Conservation (phyloP, 139 green algal genomes). For the Chlorokybus atmophyticus region DNA sequence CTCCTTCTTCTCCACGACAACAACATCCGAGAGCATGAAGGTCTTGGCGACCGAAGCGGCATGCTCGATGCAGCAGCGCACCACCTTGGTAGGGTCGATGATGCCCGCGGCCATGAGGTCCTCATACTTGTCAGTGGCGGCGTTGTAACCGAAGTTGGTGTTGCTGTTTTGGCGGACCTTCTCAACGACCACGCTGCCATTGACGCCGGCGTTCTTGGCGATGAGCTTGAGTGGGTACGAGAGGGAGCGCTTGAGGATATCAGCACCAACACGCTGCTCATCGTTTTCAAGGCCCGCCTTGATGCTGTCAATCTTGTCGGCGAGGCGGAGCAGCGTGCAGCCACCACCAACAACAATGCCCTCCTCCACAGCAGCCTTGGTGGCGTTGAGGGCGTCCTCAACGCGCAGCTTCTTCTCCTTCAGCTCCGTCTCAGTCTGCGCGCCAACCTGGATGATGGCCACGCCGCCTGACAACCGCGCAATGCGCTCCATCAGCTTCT, state of each 20-base stretch:
- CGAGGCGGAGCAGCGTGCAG: constrained; percentile 90
- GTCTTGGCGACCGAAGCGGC: constrained; percentile 85
- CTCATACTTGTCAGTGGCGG: constrained; percentile 74
- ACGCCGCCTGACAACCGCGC: constrained; percentile 89
- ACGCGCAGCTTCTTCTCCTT: constrained; percentile 99
- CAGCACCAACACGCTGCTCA: constrained; percentile 89
- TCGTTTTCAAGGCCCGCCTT: constrained; percentile 70
- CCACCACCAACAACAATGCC: constrained; percentile 96
- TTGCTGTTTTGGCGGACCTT: constrained; percentile 39
- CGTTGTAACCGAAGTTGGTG: constrained; percentile 74
- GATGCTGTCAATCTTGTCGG: constrained; percentile 66
- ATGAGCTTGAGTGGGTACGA: constrained; percentile 74
- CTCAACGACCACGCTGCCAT: constrained; percentile 90
- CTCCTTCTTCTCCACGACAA: constrained; percentile 77
- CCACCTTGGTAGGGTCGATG: constrained; percentile 97
- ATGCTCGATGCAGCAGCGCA: constrained; percentile 92
- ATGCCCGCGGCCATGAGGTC: constrained; percentile 92
- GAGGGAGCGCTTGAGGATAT: constrained; percentile 90
- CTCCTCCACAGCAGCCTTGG: constrained; percentile 98
- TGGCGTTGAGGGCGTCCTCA: constrained; percentile 98
- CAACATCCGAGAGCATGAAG: constrained; percentile 90
- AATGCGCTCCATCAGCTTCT: constrained; percentile 99
- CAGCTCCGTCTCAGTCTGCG: constrained; percentile 98
- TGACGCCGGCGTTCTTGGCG: constrained; percentile 89
- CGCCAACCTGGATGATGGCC: constrained; percentile 91